Percentiles rank a stretch among this genome's conserved stretches.
These are phyloP conservation scores for Tuber indicum DNA, from an alignment of 495 filamentous ascomycete species.

Conservation along the genomic window DNA sequence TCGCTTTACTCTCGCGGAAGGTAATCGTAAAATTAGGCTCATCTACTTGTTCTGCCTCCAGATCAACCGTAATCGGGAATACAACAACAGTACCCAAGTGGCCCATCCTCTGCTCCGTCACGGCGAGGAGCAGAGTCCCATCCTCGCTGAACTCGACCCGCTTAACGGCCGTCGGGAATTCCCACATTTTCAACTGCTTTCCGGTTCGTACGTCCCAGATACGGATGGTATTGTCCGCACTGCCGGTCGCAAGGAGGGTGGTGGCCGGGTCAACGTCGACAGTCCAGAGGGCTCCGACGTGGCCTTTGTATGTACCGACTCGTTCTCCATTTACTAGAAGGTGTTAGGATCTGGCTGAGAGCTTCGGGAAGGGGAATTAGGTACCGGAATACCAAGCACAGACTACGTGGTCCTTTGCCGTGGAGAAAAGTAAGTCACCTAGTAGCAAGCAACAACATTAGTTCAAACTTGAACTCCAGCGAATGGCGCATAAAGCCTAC, in stretches of 20 bases:
- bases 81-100: conserved; percentile 88
- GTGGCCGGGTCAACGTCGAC: conserved; percentile 95
- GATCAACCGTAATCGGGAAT: conserved; percentile 72
- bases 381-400: conserved; percentile 75
- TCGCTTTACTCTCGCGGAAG: conserved; percentile 89
- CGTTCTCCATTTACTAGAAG: conserved; percentile 75
- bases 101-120: conserved; percentile 97
- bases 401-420: conserved; percentile 93
- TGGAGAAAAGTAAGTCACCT: conserved; percentile 95
- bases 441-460: conserved; percentile 7
- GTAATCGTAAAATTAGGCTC: conserved; percentile 78
- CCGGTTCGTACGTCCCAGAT: conserved; percentile 95
- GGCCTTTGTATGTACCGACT: conserved; percentile 90
- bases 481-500: conserved; percentile 14
- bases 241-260: conserved; percentile 85
- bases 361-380: neutral
- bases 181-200: conserved; percentile 89
- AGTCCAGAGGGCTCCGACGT: conserved; percentile 97
- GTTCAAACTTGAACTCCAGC: neutral
- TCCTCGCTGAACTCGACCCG: conserved; percentile 93
- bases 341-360: neutral
- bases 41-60: conserved; percentile 71
- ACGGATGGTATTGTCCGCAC: conserved; percentile 94
- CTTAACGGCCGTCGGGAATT: conserved; percentile 93
- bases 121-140: conserved; percentile 76